Conservation (phyloP, 306 rosid species). For the Vigna mungo region DNA sequence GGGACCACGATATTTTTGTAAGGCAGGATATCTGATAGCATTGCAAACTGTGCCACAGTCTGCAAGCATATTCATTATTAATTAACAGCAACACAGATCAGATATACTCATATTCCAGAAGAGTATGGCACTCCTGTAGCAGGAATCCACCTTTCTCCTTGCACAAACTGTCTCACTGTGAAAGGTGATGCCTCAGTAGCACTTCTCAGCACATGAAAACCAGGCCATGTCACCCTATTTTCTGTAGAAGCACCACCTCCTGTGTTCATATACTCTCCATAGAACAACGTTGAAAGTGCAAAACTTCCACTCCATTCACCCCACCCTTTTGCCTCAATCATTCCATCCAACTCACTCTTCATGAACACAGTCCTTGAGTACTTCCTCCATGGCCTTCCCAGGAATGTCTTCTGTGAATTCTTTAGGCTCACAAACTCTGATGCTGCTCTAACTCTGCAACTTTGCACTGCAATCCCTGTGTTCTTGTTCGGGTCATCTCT, state of each 20-base stretch:
- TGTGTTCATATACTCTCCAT: constrained; percentile 68
- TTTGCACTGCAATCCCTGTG: constrained; percentile 53
- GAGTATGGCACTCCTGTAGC: constrained; percentile 63
- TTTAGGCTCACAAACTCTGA: constrained; percentile 3
- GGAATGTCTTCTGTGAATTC: constrained; percentile 43
- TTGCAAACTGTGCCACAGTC: background rate
- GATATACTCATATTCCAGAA: constrained; percentile 45
- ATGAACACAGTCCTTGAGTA: constrained; percentile 69
- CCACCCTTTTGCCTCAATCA: constrained; percentile 70
- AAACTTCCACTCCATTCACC: constrained; percentile 59
- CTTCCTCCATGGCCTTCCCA: constrained; percentile 80
- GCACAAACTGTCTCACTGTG: constrained; percentile 51
- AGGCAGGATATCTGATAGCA: background rate
- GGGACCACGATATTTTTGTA: background rate
- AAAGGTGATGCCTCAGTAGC: constrained; percentile 53
- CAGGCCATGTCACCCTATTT: constrained; percentile 70
- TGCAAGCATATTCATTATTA: no score
- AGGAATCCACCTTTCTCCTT: constrained; percentile 67
- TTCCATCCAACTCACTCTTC: constrained; percentile 61
- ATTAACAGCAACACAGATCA: background rate
- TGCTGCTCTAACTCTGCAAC: constrained; percentile 45
- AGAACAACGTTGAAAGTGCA: constrained; percentile 63
- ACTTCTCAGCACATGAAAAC: constrained; percentile 64
- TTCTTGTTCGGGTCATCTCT: constrained; percentile 49
- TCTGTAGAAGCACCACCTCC: constrained; percentile 61